phyloP scores from a whole-genome alignment of 805 yeast genomes.

The Hermanozyma aechmeae region DNA sequence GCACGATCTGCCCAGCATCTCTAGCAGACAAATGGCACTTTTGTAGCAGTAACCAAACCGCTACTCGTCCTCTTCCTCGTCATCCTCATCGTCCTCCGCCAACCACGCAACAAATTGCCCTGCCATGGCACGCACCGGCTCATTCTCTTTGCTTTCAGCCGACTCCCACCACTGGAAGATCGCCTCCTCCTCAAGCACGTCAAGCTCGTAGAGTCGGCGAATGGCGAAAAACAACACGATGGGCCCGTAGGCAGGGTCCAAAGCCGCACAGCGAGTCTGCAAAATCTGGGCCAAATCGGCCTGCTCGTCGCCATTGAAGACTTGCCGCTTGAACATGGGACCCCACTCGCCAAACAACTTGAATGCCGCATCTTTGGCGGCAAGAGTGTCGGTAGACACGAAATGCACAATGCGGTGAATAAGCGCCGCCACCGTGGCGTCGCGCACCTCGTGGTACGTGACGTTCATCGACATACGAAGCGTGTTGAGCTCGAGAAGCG shows the following conservation, averaged over 20 bases:
- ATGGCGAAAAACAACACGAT: conserved; percentile 44
- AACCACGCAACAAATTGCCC: conserved; percentile 83
- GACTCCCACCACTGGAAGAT: conserved; percentile 78
- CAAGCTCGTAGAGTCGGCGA: conserved; percentile 67
- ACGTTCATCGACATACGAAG: conserved; percentile 97
- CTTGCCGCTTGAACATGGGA: conserved; percentile 71
- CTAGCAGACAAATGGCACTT: no score
- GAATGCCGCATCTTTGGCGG: conserved; percentile 63
- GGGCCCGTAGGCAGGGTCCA: conserved; percentile 34
- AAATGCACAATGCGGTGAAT: conserved; percentile 62
- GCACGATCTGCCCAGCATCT: no score
- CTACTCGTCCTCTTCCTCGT: conserved; percentile 13
- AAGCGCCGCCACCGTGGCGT: conserved; percentile 70
- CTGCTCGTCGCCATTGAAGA: conserved; percentile 72
- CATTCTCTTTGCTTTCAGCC: conserved; percentile 22
- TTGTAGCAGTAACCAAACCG: no score
- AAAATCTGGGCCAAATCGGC: conserved; percentile 53
- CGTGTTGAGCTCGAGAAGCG: conserved; percentile 85
- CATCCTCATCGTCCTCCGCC: conserved; percentile 64
- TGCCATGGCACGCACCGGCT: conserved; percentile 46
- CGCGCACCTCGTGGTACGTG: conserved; percentile 83
- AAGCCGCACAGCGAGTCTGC: conserved; percentile 33
- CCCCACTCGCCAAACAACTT: conserved; percentile 81
- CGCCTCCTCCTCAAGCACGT: conserved; percentile 72
- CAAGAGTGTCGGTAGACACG: conserved; percentile 67